phyloP scores from a whole-genome alignment of 306 rosid species.

The Rubus parviflorus region DNA sequence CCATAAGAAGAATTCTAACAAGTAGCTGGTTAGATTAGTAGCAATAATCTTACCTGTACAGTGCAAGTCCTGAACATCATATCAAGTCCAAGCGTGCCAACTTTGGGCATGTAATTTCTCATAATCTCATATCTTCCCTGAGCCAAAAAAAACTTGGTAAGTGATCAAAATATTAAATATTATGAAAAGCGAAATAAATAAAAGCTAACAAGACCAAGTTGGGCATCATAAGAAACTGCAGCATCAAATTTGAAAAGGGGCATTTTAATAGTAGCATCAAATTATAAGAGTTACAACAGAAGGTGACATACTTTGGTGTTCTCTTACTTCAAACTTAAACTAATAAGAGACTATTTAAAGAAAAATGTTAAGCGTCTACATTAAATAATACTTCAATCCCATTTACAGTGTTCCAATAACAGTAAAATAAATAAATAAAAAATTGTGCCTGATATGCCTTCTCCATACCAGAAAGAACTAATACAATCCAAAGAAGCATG shows the following conservation, averaged over 20 bases:
- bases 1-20: background rate
- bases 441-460: background rate
- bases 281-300: background rate
- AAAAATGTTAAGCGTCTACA: background rate
- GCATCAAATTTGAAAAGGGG: slow-evolving; percentile 7
- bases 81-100: slow-evolving; percentile 95
- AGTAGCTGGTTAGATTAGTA: slow-evolving; percentile 16
- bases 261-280: background rate
- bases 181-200: background rate
- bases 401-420: background rate
- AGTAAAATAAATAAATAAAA: background rate
- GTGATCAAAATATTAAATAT: slow-evolving; percentile 20
- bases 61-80: slow-evolving; percentile 99
- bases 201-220: background rate
- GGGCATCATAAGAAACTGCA: background rate
- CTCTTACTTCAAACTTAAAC: background rate
- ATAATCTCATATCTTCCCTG: slow-evolving; percentile 95
- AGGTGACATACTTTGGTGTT: background rate
- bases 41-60: slow-evolving; percentile 69
- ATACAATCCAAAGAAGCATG: background rate
- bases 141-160: slow-evolving; percentile 39
- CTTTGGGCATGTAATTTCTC: slow-evolving; percentile 96
- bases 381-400: slow-evolving; percentile 1
- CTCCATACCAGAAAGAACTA: background rate
- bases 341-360: background rate